Base-by-base conservation (phyloP, 2,329 filamentous ascomycete genomes). In the Aschersonia sp. region DNA sequence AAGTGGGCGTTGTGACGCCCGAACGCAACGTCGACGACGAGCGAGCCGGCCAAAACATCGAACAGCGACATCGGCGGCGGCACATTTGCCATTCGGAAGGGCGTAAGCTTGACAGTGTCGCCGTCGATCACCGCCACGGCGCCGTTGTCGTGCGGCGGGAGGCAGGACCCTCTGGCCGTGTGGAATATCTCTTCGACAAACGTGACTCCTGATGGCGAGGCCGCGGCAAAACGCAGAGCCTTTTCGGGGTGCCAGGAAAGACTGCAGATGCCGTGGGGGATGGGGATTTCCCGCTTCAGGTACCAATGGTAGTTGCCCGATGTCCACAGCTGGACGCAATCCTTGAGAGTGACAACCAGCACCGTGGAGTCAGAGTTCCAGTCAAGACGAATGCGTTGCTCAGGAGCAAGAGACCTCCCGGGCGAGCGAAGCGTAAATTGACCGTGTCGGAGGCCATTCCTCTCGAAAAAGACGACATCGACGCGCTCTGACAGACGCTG, bases 241-340 rank as follows among this genome's bases (percentile, higher is more conserved):
- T 85, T 88, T 60, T 97, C 92, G 1, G 87, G 78, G 62, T 98
- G 87, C 92, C 92, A 98, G 1, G 69, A 60, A n/a, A 78, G 53
- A 40, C 60, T 56, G 44, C 58, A 46, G 40, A 63, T 56, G 4
- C 57, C 54, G 10, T 55, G 57, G 6, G 62, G 56, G 6, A 73
- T 67, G 6, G 68, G 65, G 6, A 96, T 72, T 60, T 96, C 88
- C 61, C 95, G 88, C 67, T 98, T 98, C 12, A 98, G 72, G 62
- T 97, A 97, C 78, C 92, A 98, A 61, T 97, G 87, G 56, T 98
- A 98, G 62, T 98, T 98, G 22, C 87, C 85, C 75, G 84, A 95
- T 1, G 88, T 95, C 92, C 92, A 98, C 1, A 98, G 69, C 60
- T 98, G 92, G n/a, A 92, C 68, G 48, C 79, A 75, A 53, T 88